Percentiles rank a stretch among this genome's conserved stretches.
phyloP scores from a whole-genome alignment of 1,139 yeast species.

The Geotrichum reessii region DNA sequence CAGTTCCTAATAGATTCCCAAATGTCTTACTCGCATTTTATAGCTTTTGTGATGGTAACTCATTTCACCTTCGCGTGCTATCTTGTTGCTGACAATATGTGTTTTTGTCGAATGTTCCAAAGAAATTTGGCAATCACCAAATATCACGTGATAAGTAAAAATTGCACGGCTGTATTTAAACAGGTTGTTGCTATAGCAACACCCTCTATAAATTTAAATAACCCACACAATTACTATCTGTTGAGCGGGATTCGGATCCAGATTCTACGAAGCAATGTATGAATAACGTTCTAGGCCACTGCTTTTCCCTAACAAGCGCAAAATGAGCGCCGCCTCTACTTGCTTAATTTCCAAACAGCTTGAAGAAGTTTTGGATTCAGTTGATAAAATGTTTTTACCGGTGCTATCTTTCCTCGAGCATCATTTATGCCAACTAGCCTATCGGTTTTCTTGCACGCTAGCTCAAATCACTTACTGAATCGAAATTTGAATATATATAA shows the following conservation, averaged over 20 bases:
- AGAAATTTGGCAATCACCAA: not conserved
- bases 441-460: not conserved
- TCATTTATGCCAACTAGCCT: not conserved
- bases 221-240: not conserved
- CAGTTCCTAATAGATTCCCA: no score
- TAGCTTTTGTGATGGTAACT: no score
- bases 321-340: not conserved
- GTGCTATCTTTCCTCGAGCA: not conserved
- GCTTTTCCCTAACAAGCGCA: not conserved
- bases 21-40: no score
- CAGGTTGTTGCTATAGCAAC: conserved; percentile 13
- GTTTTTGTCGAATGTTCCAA: not conserved
- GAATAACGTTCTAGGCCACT: not conserved
- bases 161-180: not conserved
- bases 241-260: conserved; percentile 6
- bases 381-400: not conserved
- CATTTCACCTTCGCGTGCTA: no score
- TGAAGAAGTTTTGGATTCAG: not conserved
- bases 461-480: not conserved
- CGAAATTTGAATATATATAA: not conserved
- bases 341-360: not conserved
- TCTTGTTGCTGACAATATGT: not conserved
- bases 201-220: not conserved
- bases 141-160: not conserved
- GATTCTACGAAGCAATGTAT: not conserved